Base-by-base conservation (phyloP, 805 yeast species). In the Candida maltosa region DNA sequence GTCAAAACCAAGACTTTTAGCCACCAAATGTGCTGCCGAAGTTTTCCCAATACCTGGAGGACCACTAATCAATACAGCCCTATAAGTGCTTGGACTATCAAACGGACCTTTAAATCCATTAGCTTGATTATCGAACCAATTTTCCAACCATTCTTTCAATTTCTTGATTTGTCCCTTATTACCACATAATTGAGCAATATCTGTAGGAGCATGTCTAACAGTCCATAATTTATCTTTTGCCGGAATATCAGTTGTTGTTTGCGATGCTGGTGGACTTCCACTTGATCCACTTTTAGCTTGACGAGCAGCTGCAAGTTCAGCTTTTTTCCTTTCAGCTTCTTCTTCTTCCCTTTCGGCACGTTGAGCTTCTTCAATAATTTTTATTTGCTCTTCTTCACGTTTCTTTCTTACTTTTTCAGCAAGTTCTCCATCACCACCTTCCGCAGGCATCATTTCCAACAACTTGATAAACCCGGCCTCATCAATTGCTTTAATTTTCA, bases 11-110 rank as follows among this genome's bases (percentile, higher is more conserved):
- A 82, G 56, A 12, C 75, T 71, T 39, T 77, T 68, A 2, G 91
- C 88, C 30, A 83, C 73, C 16, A 84, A 56, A 56, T 83, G 89
- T 0, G 94, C 91, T 6, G 89, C 83, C 3, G 87, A 81, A 5
- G 94, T 84, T 48, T 84, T 84, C 16, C 94, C 94, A 32, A 82
- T 81, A 23, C 94, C 94, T 0, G 94, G 94, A 4, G 94, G 91
- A 0, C 94, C 94, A 59, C 84, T 82, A 4, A 93, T 75, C 52
- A 93, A 70, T 2, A 84, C 91, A 0, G 98, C 95, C 39, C 96
- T 71, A 48, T 68, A 87, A 8, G 74, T 58, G 3, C 86, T 86
- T 3, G 80, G 64, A 2, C 87, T 87, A 33, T 83, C 87, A 39
- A 66, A 62, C 2, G 79, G 69, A 18, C 58, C 63, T 43, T 73